Base-by-base conservation (phyloP, 208 protist genomes). In the Acanthamoeba castellanii region DNA sequence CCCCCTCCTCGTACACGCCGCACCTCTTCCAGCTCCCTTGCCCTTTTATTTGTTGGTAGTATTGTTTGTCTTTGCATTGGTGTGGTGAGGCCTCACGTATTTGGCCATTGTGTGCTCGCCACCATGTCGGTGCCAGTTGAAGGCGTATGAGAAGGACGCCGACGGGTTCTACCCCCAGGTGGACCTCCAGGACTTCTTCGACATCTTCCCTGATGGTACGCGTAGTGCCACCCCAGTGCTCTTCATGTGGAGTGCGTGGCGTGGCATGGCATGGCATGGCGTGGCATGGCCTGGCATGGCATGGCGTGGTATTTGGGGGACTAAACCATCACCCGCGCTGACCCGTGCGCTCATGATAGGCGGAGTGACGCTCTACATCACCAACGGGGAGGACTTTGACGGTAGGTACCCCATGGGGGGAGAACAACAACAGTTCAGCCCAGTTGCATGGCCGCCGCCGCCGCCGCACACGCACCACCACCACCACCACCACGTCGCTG, bases 341-440 rank as follows among this genome's bases (percentile, higher is more conserved):
- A 70, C n/a, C n/a, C 3, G n/a, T 70, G n/a, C n/a, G 25, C n/a
- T 3, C 25, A 3, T 70, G 14, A 42, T 18, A 45, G 76, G 76
- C 30, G 76, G 76, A 22, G 76, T 85, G 34, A 85, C 76, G 20
- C 76, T 85, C 27, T 85, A 55, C 76, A 85, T 85, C 76, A 85
- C 76, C 37, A 85, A 85, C 14, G 76, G 76, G 9, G 76, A 85
- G 32, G 76, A 85, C 76, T 85, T 57, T 27, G 0, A 27, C 42
- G 42, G 76, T 85, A 50, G 7, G 9, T 50, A 0, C 52, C 25
- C 25, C 37, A 42, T 42, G 45, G 45, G n/a, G n/a, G n/a, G n/a
- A n/a, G n/a, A n/a, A n/a, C n/a, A n/a, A n/a, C n/a, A 42, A 42
- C 37, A 42, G 37, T 42, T 42, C 37, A 42, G 37, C 3, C 37